Conservation (phyloP, 2,329 filamentous ascomycete species). For the Microcyclospora pomicola region DNA sequence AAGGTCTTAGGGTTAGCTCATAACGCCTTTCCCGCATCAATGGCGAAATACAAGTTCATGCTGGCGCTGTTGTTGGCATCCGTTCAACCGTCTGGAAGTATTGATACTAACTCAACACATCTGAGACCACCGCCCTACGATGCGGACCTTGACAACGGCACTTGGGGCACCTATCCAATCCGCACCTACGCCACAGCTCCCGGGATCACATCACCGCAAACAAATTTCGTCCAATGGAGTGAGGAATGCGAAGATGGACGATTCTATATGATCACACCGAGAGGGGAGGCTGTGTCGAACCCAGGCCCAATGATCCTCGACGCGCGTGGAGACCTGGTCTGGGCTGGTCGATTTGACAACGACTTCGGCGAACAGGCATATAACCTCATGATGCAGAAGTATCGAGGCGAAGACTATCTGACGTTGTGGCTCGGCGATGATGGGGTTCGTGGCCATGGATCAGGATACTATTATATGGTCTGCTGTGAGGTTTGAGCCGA, state of each 20-base stretch:
- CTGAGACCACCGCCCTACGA: constrained; percentile 9
- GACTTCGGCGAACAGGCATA: constrained; percentile 22
- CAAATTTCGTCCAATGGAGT: constrained; percentile 17
- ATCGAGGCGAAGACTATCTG: constrained; percentile 23
- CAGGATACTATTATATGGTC: constrained; percentile 23
- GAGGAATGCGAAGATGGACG: constrained; percentile 16
- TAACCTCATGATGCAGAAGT: constrained; percentile 23
- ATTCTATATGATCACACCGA: constrained; percentile 20
- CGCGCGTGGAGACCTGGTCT: constrained; percentile 17
- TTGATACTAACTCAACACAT: no score
- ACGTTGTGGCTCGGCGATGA: constrained; percentile 28
- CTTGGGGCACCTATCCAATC: constrained; percentile 16
- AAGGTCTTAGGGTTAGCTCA: no score
- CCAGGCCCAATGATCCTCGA: constrained; percentile 24
- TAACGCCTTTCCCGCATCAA: no score
- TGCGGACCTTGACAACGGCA: constrained; percentile 16
- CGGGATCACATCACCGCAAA: constrained; percentile 12
- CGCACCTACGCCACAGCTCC: constrained; percentile 13
- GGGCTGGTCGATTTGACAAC: constrained; percentile 20
- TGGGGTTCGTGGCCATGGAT: constrained; percentile 21
- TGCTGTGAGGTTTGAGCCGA: background rate
- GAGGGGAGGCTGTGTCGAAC: constrained; percentile 16
- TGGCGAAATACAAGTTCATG: no score
- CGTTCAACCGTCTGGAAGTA: no score
- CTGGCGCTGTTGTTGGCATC: no score